Base-by-base conservation (phyloP, 2,329 filamentous ascomycete species). In the Geosmithia putterillii region DNA sequence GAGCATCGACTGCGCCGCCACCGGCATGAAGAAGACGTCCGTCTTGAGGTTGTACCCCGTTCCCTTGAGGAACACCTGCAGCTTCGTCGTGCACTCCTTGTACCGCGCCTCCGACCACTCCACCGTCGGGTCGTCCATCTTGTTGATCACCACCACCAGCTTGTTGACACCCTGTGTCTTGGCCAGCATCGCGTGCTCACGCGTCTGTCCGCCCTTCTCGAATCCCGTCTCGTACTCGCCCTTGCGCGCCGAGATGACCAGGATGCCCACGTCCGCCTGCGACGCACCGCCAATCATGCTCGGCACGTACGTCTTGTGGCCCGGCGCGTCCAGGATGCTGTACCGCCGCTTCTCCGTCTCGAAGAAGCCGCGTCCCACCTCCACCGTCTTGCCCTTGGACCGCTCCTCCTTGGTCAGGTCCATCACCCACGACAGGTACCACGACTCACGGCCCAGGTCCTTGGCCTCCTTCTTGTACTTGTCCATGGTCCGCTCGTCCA, bases 211-310 rank as follows among this genome's bases (percentile, higher is more conserved):
- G 49, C 92, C 92, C 70, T 87, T 60, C 72, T 98, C 92, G 61
- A 98, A 98, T 41, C 92, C 92, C 28, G 92, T 96, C 67, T 98
- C 92, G 64, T 96, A 98, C 67, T 98, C 92, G 58, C 92, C 92
- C 73, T 95, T 96, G 57, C 92, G 83, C 37, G 92, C 88, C 42
- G 86, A 94, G 57, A 96, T 95, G 59, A 98, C 92, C 40, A 98
- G 74, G 54, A 95, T 86, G 60, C 92, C 92, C 25, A 98, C 81
- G 63, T 95, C 88, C 41, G 88, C 88, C 65, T 95, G 88, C 12
- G 87, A 89, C 25, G 88, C 88, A 60, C 88, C 88, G 53, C 90
- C 89, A 58, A 98, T 94, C 92, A 98, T 98, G 73, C 83, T 92
- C 40, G 92, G 90, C 17, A 98, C 92, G 53, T 92, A 98, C 2